These are phyloP conservation scores for Draba incana DNA, from an alignment of 345 rosid genomes.

Conservation along the genomic window DNA sequence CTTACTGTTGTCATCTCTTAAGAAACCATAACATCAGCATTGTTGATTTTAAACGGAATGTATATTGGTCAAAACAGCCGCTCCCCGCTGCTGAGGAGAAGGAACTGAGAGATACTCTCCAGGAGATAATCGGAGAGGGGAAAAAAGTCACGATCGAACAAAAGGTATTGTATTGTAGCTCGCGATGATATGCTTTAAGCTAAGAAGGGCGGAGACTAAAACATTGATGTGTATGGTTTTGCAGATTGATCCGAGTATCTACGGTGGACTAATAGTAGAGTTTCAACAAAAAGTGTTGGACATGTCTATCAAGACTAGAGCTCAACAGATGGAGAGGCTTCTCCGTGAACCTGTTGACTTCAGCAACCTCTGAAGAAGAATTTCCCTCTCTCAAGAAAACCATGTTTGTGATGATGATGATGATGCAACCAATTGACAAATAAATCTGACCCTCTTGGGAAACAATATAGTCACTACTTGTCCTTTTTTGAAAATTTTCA, in stretches of 20 bases:
- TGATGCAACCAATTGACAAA: constrained; percentile 35
- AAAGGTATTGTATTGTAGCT: constrained; percentile 54
- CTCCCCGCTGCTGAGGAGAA: constrained; percentile 84
- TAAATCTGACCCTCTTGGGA: constrained; percentile 39
- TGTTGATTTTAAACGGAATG: constrained; percentile 1
- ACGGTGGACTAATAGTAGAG: constrained; percentile 88
- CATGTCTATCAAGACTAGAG: constrained; percentile 92
- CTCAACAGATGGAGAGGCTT: constrained; percentile 91
- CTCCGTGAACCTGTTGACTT: constrained; percentile 70
- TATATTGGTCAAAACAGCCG: constrained; percentile 55
- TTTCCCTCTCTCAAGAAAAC: neutral
- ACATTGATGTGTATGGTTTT: neutral
- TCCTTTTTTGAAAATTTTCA: constrained; percentile 1
- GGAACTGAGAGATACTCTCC: constrained; percentile 81
- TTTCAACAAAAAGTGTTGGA: constrained; percentile 89
- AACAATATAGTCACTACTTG: constrained; percentile 19
- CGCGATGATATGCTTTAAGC: neutral
- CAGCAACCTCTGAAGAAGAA: constrained; percentile 43
- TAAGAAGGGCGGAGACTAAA: neutral
- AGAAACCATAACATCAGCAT: neutral
- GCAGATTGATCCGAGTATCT: constrained; percentile 92
- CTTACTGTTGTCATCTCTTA: constrained; percentile 13
- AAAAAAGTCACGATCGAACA: constrained; percentile 74
- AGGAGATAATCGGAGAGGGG: constrained; percentile 76
- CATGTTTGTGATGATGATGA: constrained; percentile 15